Evolutionary conservation across 78 protist genomes (phyloP), one percentile per base, ranked within the genome.

Genomic region (Dictyostelium intermedium): DNA sequence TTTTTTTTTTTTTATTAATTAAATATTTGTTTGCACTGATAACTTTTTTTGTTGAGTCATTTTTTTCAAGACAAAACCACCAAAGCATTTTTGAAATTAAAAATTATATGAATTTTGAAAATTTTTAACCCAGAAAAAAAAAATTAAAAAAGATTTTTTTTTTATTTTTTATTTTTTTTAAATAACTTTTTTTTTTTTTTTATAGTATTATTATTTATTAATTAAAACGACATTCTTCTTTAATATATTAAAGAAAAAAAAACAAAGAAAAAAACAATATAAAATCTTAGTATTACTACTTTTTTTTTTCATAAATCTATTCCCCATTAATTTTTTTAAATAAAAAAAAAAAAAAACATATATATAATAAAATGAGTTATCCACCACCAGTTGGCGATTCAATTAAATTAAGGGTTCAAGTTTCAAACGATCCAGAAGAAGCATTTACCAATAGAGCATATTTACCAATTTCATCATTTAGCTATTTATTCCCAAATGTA

Each of bases 391-490:
- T 76, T 14, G 56, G 47, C 20, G 56, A 76, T 39, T 39, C 47
- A 76, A 39, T 80, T 35, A 35, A 23, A 61, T 82, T 82, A 37
- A 32, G 16, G 18, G 76, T 37, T 9, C 43, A 60, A 82, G 39
- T 56, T 10, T 50, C 76, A 60, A 32, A 32, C 25, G 43, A 69
- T 66, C 79, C 70, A 41, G 35, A 23, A 13, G 80, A 83, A 25
- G 77, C 89, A 20, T 83, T n/a, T 34, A 43, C 60, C 5, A 83
- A 83, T 41, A 83, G 89, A 83, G 47, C 35, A 35, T 35, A 39
- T 41, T 9, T 83, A 18, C n/a, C 16, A 3, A 35, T 16, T 39
- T n/a, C 37, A 13, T 18, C 35, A 20, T 83, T 83, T n/a, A 25
- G 23, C 13, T 72, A 5, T 72, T 72, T 72, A 72, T 72, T 72